A percentile compares a stretch with the other conserved stretches of the same genome.
phyloP scores from a whole-genome alignment of 345 rosid species.

The Nasturtium officinale region DNA sequence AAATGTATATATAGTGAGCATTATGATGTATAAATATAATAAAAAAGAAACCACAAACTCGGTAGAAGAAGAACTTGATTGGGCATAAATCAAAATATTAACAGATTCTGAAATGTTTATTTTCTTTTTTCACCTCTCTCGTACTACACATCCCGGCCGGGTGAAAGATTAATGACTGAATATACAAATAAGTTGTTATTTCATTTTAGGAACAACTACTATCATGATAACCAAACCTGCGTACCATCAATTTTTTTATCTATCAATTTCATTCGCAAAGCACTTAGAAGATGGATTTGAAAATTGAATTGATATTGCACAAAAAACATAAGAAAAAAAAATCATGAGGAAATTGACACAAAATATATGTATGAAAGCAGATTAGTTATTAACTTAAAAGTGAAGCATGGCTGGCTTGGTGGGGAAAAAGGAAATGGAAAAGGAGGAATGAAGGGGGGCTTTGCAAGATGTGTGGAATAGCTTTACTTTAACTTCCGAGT shows the following conservation, averaged over 20 bases:
- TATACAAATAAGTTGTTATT: not conserved
- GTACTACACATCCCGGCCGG: not conserved
- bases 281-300: not conserved
- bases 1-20: slow-evolving; percentile 5
- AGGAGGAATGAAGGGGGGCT: not conserved
- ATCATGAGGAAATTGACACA: not conserved
- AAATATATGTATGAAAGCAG: not conserved
- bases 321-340: not conserved
- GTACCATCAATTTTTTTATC: no score
- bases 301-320: not conserved
- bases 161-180: slow-evolving; percentile 1
- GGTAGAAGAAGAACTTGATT: not conserved
- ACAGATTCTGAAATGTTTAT: not conserved
- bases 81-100: not conserved
- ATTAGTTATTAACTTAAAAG: not conserved
- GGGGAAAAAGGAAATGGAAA: not conserved
- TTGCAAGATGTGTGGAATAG: slow-evolving; percentile 36
- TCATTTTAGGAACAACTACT: not conserved
- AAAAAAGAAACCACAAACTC: not conserved
- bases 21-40: not conserved
- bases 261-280: not conserved
- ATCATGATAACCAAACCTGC: no score
- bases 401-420: slow-evolving; percentile 1
- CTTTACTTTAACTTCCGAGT: slow-evolving; percentile 35
- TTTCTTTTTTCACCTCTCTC: not conserved